These are phyloP conservation scores for Nelumbo lutea DNA, from an alignment of 164 flowering plant genomes.

Conservation along the genomic window DNA sequence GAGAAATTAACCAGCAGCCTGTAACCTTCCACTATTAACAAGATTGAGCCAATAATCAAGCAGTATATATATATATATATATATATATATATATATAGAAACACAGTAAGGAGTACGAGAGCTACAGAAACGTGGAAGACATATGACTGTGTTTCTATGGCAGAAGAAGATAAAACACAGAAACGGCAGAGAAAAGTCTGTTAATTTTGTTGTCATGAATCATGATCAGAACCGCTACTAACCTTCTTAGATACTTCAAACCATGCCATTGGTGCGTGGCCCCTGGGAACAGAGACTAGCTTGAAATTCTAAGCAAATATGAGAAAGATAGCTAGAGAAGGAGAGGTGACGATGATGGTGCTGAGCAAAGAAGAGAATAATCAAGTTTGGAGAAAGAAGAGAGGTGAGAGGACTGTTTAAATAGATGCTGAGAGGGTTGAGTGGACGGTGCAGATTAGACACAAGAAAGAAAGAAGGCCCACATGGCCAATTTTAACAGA, in stretches of 20 bases:
- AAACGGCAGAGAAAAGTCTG: background rate
- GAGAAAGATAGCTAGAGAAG: background rate
- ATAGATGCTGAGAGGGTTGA: slow-evolving; percentile 30
- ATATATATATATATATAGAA: no score
- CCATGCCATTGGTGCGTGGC: slow-evolving; percentile 38
- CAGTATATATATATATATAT: no score
- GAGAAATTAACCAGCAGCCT: no score
- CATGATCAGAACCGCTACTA: slow-evolving; percentile 7
- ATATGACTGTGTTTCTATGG: background rate
- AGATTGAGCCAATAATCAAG: no score
- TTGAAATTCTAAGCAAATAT: slow-evolving; percentile 1
- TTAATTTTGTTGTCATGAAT: background rate
- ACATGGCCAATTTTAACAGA: slow-evolving; percentile 21
- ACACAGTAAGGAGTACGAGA: no score
- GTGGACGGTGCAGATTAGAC: slow-evolving; percentile 44
- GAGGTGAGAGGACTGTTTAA: slow-evolving; percentile 19
- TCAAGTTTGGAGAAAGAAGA: slow-evolving; percentile 1
- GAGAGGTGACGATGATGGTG: slow-evolving; percentile 4
- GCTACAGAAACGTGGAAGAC: no score
- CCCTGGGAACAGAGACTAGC: background rate
- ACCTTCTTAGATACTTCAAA: slow-evolving; percentile 41
- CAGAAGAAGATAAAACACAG: background rate
- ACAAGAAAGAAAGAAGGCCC: slow-evolving; percentile 14
- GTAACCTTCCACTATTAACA: no score
- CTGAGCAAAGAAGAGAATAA: slow-evolving; percentile 5